Percentiles rank a stretch among this genome's conserved stretches.
phyloP scores from a whole-genome alignment of 2,329 filamentous ascomycete genomes.

The Scedosporium aurantiacum region DNA sequence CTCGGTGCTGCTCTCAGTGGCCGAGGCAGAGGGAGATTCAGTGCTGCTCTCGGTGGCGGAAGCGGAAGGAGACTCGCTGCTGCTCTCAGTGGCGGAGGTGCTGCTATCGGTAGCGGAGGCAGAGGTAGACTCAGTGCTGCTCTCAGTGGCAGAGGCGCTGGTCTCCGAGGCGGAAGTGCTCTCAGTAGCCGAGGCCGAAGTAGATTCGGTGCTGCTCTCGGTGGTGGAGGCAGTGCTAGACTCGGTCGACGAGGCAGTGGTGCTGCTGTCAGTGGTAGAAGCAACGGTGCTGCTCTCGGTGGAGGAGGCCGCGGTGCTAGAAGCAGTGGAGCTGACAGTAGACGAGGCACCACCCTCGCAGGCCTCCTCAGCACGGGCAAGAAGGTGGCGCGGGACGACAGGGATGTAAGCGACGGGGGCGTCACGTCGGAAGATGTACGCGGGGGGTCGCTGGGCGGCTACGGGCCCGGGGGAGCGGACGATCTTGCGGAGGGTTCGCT shows the following conservation, averaged over 20 bases:
- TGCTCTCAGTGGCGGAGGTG: background rate
- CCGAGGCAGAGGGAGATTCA: slow-evolving; percentile 1
- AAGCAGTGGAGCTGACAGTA: slow-evolving; percentile 9
- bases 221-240: slow-evolving; percentile 6
- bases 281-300: slow-evolving; percentile 8
- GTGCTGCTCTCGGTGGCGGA: background rate
- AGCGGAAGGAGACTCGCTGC: slow-evolving; percentile 4
- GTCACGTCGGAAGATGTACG: slow-evolving; percentile 7
- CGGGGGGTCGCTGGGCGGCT: background rate
- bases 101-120: slow-evolving; percentile 5
- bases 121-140: slow-evolving; percentile 1
- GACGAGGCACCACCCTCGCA: slow-evolving; percentile 1
- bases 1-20: slow-evolving; percentile 9
- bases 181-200: slow-evolving; percentile 5
- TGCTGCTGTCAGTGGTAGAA: slow-evolving; percentile 10
- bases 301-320: slow-evolving; percentile 3
- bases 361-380: slow-evolving; percentile 7
- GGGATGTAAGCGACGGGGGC: slow-evolving; percentile 1
- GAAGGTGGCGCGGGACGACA: slow-evolving; percentile 3
- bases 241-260: slow-evolving; percentile 7
- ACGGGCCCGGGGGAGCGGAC: background rate
- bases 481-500: background rate
- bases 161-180: slow-evolving; percentile 4
- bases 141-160: slow-evolving; percentile 6
- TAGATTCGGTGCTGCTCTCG: slow-evolving; percentile 6